Conservation (phyloP, 768 basidiomycete species). For the Botryobasidium botryosum region DNA sequence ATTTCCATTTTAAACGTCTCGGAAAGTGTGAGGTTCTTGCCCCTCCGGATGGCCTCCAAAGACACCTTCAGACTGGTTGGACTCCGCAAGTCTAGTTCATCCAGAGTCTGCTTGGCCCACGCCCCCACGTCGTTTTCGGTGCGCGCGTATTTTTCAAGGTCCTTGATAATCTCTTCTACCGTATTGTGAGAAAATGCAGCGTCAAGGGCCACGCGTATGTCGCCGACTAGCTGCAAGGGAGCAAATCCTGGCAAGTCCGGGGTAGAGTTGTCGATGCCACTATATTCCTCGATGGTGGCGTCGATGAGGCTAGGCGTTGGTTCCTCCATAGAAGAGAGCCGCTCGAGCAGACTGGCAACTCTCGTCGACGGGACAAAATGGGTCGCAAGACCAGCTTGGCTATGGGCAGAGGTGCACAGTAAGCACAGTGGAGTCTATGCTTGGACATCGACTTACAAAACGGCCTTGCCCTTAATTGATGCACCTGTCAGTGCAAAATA, state of each 20-base stretch:
- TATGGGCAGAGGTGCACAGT: conserved; percentile 18
- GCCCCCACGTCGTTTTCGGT: conserved; percentile 23
- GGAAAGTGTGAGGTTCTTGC: conserved; percentile 42
- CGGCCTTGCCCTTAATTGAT: conserved; percentile 55
- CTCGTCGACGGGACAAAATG: conserved; percentile 74
- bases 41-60: conserved; percentile 58
- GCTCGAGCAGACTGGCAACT: conserved; percentile 51
- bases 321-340: conserved; percentile 33
- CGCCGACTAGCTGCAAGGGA: conserved; percentile 30
- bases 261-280: conserved; percentile 11
- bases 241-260: no score
- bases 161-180: conserved; percentile 53
- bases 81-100: conserved; percentile 48
- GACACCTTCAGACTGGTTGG: conserved; percentile 88
- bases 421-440: neutral
- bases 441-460: conserved; percentile 57
- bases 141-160: conserved; percentile 22
- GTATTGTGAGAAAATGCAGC: conserved; percentile 49
- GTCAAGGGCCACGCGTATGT: conserved; percentile 64
- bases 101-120: conserved; percentile 65
- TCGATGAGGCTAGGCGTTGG: conserved; percentile 36
- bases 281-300: conserved; percentile 47
- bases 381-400: conserved; percentile 85
- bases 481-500: conserved; percentile 80
- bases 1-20: conserved; percentile 72